Evolutionary conservation across 1,139 yeast species (phyloP).

Genomic region (Zhuliangozyma parablackwelliae): DNA sequence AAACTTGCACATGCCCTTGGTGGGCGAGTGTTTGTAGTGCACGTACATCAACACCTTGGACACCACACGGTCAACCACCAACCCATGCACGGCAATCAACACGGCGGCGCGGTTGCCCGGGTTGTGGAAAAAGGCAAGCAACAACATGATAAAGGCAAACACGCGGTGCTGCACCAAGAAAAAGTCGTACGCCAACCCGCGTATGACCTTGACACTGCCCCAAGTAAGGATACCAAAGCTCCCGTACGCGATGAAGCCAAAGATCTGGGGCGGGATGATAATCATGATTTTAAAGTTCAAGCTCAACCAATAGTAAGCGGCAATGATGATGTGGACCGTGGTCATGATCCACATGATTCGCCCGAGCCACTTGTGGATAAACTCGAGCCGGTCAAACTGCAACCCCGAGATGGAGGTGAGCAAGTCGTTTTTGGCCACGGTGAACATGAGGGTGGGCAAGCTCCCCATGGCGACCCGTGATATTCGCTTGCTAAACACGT

Average conservation of each 20-base stretch:
- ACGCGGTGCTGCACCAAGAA: slow-evolving; percentile 44
- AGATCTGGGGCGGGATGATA: slow-evolving; percentile 48
- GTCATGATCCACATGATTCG: slow-evolving; percentile 36
- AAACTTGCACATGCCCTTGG: slow-evolving; percentile 34
- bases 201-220: slow-evolving; percentile 32
- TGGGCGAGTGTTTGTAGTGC: slow-evolving; percentile 33
- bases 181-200: slow-evolving; percentile 41
- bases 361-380: slow-evolving; percentile 45
- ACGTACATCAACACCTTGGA: slow-evolving; percentile 25
- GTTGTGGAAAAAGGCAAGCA: slow-evolving; percentile 42
- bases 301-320: slow-evolving; percentile 37
- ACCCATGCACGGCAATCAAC: slow-evolving; percentile 39
- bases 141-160: slow-evolving; percentile 39
- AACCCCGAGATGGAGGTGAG: slow-evolving; percentile 39
- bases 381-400: slow-evolving; percentile 34
- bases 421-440: slow-evolving; percentile 37
- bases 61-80: slow-evolving; percentile 41
- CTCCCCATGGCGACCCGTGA: slow-evolving; percentile 40
- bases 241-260: slow-evolving; percentile 46
- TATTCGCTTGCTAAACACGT: slow-evolving; percentile 40
- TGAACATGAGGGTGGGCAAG: slow-evolving; percentile 33
- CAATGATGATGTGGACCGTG: slow-evolving; percentile 32
- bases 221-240: slow-evolving; percentile 34
- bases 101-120: slow-evolving; percentile 30
- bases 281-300: slow-evolving; percentile 39